These are phyloP conservation scores for Aspergillus carbonarius DNA, from an alignment of 2,329 filamentous ascomycete genomes.

Conservation along the genomic window DNA sequence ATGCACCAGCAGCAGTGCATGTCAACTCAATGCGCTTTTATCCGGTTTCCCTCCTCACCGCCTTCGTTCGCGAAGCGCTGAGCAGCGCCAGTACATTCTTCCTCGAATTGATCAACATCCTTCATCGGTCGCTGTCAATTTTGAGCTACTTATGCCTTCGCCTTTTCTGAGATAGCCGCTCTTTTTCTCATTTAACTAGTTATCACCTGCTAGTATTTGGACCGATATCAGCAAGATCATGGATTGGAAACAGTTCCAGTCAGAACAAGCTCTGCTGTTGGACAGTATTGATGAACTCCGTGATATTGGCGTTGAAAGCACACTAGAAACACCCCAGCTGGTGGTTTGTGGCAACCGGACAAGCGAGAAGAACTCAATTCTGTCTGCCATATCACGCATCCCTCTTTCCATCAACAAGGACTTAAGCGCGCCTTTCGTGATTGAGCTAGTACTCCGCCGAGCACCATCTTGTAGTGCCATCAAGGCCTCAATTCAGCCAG, in stretches of 20 bases:
- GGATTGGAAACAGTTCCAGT: constrained; percentile 13
- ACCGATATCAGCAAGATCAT: too few relatives aligned
- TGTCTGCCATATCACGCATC: constrained; percentile 63
- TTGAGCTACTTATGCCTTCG: too few relatives aligned
- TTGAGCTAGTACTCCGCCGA: constrained; percentile 57
- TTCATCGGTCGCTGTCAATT: too few relatives aligned
- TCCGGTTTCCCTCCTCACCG: too few relatives aligned
- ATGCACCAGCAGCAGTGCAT: too few relatives aligned
- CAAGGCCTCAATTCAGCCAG: constrained; percentile 46
- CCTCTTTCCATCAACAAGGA: constrained; percentile 58
- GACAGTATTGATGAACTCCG: constrained; percentile 56
- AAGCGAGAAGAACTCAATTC: constrained; percentile 63
- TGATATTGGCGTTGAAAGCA: constrained; percentile 48
- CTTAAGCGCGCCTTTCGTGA: constrained; percentile 62
- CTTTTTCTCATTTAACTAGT: too few relatives aligned
- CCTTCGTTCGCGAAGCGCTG: too few relatives aligned
- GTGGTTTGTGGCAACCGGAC: constrained; percentile 63
- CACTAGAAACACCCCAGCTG: constrained; percentile 54
- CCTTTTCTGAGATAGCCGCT: too few relatives aligned
- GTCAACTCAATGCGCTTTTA: too few relatives aligned
- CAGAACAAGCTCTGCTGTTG: constrained; percentile 48
- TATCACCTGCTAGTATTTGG: too few relatives aligned
- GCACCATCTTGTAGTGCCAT: constrained; percentile 33
- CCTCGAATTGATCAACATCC: too few relatives aligned
- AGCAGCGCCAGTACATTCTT: too few relatives aligned